Evolutionary conservation across 2,329 filamentous ascomycete species (phyloP), one percentile per base, ranked within the genome.

Genomic region (Penicillium sp.): DNA sequence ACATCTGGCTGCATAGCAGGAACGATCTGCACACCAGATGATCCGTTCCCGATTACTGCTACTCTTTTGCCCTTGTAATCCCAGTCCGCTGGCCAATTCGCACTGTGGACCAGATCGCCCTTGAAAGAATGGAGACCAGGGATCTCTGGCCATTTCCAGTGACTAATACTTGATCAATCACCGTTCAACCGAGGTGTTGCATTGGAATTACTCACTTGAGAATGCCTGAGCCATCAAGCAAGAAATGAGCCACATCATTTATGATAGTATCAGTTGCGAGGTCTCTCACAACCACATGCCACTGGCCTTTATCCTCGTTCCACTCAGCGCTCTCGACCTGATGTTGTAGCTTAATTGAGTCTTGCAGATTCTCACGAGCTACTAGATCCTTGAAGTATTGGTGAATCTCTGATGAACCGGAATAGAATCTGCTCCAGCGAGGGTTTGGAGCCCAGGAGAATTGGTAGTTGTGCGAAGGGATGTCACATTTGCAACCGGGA

Each of bases 61-160:
- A 64, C 54, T 3, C n/a, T 47, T 36, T 60, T 62, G n/a, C 32
- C 47, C 27, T 48, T 43, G 18, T 31, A 9, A 5, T 49, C 40
- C 21, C 61, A 66, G 3, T 49, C 45, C 10, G 65, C 50, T 40
- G 70, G 64, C 65, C 69, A 76, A 3, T 58, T 60, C 2, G 68
- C 69, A 21, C 63, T 66, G 49, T 73, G 71, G 36, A 67, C 55
- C n/a, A 75, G 56, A 13, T 63, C 54, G 6, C 75, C 74, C 51
- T 68, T 54, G 58, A 75, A 77, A 1, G 60, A 58, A 14, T 72
- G 45, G 5, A 75, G 53, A 3, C 74, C 74, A 4, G 58, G 55
- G 24, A 76, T 74, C 2, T 60, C 53, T n/a, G n/a, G n/a, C n/a
- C n/a, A n/a, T n/a, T n/a, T n/a, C n/a, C n/a, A n/a, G n/a, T n/a